A percentile compares a stretch with the other conserved stretches of the same genome.
Evolutionary conservation across 768 basidiomycete species (phyloP).

Genomic region (Serendipita vermifera): DNA sequence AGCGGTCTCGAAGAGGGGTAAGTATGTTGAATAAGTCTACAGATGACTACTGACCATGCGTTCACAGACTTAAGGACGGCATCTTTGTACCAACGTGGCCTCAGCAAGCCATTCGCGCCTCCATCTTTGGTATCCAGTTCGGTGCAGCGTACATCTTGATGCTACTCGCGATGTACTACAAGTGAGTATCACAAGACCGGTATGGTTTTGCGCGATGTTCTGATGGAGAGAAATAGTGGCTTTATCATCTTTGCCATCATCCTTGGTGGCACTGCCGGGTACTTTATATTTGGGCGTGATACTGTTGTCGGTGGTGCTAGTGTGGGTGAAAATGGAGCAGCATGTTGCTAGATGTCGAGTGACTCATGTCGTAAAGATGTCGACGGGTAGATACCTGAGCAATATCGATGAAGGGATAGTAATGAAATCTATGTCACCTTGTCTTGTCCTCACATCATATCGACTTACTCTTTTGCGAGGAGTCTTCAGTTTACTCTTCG

Average conservation of each 20-base stretch:
- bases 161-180: conserved; percentile 18
- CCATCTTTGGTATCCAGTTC: conserved; percentile 21
- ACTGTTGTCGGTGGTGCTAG: neutral
- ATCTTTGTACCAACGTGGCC: conserved; percentile 19
- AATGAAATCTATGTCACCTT: too few species aligned
- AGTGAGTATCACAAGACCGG: neutral
- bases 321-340: neutral
- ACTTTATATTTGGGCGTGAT: neutral
- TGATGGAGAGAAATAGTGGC: conserved; percentile 22
- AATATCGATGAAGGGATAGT: too few species aligned
- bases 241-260: conserved; percentile 23
- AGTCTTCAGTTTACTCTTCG: too few species aligned
- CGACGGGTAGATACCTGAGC: too few species aligned
- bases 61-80: neutral
- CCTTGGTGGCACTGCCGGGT: conserved; percentile 15
- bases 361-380: too few species aligned
- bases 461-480: too few species aligned
- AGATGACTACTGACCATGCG: neutral
- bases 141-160: conserved; percentile 23
- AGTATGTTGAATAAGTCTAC: neutral
- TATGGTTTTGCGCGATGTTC: neutral
- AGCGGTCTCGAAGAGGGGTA: neutral
- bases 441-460: too few species aligned
- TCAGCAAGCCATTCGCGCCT: conserved; percentile 19
- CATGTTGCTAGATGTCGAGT: too few species aligned